A percentile compares a stretch with the other conserved stretches of the same genome.
Conservation (phyloP, 108 stramenopile species). For the Cylindrotheca closterium region DNA sequence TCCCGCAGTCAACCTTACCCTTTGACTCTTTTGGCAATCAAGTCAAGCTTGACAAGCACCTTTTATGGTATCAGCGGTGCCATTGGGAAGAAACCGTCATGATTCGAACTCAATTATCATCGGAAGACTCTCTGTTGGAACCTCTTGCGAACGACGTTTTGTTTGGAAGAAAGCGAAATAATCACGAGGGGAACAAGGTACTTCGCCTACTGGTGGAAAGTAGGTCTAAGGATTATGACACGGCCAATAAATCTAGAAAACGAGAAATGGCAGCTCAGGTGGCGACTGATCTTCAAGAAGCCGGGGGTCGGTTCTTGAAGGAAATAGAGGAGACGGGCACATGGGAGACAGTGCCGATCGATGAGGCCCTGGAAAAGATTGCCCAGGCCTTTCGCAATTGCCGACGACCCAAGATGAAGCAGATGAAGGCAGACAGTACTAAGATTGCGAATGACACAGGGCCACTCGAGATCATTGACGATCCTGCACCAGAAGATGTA, state of each 20-base stretch:
- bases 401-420: not conserved
- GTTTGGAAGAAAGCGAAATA: not conserved
- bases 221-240: not conserved
- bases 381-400: not conserved
- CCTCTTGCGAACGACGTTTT: constrained; percentile 4
- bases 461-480: no score
- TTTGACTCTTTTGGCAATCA: constrained; percentile 6
- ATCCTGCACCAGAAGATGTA: not conserved
- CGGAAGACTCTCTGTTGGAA: constrained; percentile 1
- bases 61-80: no score
- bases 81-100: no score
- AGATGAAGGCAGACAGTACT: not conserved
- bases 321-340: not conserved
- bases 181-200: not conserved
- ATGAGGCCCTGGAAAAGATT: not conserved
- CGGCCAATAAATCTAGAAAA: not conserved
- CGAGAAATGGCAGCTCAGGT: not conserved
- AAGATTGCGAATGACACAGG: not conserved
- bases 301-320: not conserved
- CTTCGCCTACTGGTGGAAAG: not conserved
- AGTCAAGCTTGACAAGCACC: no score
- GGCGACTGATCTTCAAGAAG: not conserved
- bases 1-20: constrained; percentile 4
- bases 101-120: no score
- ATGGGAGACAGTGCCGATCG: not conserved